A percentile compares a stretch with the other conserved stretches of the same genome.
These are phyloP conservation scores for Parasarocladium wereldwijsianum DNA, from an alignment of 2,329 filamentous ascomycete species.

Conservation along the genomic window DNA sequence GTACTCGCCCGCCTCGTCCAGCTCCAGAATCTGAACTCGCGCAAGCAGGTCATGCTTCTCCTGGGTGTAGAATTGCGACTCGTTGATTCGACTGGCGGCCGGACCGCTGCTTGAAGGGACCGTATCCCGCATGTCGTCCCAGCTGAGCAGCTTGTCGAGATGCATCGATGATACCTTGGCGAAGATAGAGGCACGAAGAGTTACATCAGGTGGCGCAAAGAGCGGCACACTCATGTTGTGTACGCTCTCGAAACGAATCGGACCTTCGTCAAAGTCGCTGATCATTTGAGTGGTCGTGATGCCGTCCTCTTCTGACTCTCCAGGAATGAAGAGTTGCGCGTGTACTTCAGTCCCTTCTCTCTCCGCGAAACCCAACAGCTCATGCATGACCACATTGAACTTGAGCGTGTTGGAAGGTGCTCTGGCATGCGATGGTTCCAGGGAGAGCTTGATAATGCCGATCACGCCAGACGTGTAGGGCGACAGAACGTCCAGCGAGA, in stretches of 20 bases:
- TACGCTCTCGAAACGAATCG: conserved; percentile 89
- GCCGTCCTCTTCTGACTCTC: conserved; percentile 76
- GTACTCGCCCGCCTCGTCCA: conserved; percentile 84
- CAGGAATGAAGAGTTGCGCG: conserved; percentile 90
- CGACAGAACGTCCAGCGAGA: conserved; percentile 77
- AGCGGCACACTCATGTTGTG: conserved; percentile 94
- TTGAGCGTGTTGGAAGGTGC: conserved; percentile 87
- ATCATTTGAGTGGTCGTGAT: conserved; percentile 95
- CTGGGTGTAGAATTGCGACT: conserved; percentile 84
- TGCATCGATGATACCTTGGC: conserved; percentile 87
- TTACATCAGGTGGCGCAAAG: conserved; percentile 53
- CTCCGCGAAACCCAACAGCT: conserved; percentile 87
- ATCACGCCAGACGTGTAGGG: conserved; percentile 85
- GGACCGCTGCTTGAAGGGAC: conserved; percentile 40
- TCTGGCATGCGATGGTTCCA: conserved; percentile 87
- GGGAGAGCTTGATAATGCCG: conserved; percentile 76
- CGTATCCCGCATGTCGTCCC: conserved; percentile 93
- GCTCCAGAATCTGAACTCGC: conserved; percentile 75
- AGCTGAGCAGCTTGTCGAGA: conserved; percentile 90
- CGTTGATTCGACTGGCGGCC: conserved; percentile 58
- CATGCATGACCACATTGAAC: conserved; percentile 98
- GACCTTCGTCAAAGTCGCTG: conserved; percentile 80
- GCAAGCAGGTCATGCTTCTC: conserved; percentile 90
- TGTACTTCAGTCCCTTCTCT: conserved; percentile 92
- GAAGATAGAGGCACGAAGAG: conserved; percentile 77